A percentile compares a stretch with the other conserved stretches of the same genome.
These are phyloP conservation scores for Brassica balearica DNA, from an alignment of 441 rosid species.

Conservation along the genomic window DNA sequence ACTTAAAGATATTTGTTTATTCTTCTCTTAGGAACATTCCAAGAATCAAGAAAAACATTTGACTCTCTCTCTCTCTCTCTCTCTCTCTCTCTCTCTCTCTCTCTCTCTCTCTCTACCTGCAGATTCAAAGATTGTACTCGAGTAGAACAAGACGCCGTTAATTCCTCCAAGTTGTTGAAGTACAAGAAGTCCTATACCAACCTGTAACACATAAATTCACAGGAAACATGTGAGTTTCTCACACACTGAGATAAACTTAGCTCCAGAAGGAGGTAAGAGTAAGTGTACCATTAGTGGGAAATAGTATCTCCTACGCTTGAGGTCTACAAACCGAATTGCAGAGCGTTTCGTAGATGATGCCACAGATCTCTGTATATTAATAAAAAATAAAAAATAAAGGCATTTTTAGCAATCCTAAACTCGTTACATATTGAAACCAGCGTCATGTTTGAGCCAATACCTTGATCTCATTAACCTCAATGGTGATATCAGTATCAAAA, in stretches of 20 bases:
- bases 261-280: neutral
- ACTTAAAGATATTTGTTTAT: neutral
- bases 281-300: slow-evolving; percentile 76
- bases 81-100: slow-evolving; percentile 18
- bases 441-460: slow-evolving; percentile 44
- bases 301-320: slow-evolving; percentile 82
- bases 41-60: slow-evolving; percentile 12
- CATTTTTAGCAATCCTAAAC: neutral
- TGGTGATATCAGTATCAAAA: slow-evolving; percentile 79
- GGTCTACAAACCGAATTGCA: slow-evolving; percentile 75
- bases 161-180: slow-evolving; percentile 84
- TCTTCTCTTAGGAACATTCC: slow-evolving; percentile 12
- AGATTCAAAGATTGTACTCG: slow-evolving; percentile 71
- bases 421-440: neutral
- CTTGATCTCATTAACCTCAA: slow-evolving; percentile 93
- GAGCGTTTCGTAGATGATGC: slow-evolving; percentile 69
- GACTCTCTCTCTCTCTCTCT: slow-evolving; percentile 14
- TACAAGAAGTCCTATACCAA: slow-evolving; percentile 80
- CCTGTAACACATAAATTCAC: slow-evolving; percentile 52
- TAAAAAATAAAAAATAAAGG: slow-evolving; percentile 14
- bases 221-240: slow-evolving; percentile 14
- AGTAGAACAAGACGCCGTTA: slow-evolving; percentile 85
- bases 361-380: slow-evolving; percentile 61
- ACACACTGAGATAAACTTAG: neutral
- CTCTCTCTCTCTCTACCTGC: slow-evolving; percentile 55